Percentiles rank a stretch among this genome's conserved stretches.
Conservation (phyloP, 345 rosid genomes). For the Luvunga scandens region DNA sequence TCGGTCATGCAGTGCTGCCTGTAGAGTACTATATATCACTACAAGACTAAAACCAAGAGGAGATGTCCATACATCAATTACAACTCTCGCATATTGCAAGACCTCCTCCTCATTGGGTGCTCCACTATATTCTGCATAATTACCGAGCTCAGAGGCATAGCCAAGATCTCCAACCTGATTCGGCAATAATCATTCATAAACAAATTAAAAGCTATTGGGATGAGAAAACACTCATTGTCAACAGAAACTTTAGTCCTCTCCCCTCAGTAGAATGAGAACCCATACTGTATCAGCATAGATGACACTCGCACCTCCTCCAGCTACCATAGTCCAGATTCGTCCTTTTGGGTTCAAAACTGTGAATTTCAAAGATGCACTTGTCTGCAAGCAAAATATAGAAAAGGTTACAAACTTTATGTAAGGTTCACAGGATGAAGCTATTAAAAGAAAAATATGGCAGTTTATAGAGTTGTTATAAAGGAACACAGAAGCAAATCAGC, state of each 20-base stretch:
- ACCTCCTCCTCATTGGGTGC: constrained; percentile 98
- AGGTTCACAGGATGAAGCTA: constrained; percentile 4
- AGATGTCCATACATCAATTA: constrained; percentile 62
- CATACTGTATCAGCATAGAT: constrained; percentile 90
- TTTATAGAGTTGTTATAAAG: not conserved
- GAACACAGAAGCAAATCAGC: not conserved
- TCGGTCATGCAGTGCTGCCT: not conserved
- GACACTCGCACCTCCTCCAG: constrained; percentile 99
- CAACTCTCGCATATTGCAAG: constrained; percentile 97
- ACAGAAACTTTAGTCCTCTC: constrained; percentile 2
- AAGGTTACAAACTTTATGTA: not conserved
- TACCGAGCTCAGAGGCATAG: constrained; percentile 84
- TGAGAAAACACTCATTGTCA: not conserved
- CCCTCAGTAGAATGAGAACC: constrained; percentile 17
- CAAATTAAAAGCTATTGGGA: constrained; percentile 4
- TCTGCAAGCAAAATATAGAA: constrained; percentile 44
- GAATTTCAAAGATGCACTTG: constrained; percentile 95
- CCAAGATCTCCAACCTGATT: constrained; percentile 94
- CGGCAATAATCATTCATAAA: constrained; percentile 4
- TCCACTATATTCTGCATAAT: constrained; percentile 96
- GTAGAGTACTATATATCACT: not conserved
- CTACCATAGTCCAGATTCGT: constrained; percentile 94
- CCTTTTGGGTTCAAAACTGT: constrained; percentile 93
- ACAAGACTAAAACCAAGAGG: constrained; percentile 1
- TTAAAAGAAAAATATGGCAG: not conserved